Percentiles rank a stretch among this genome's conserved stretches.
Conservation (phyloP, 768 basidiomycete genomes). For the Russula compacta region DNA sequence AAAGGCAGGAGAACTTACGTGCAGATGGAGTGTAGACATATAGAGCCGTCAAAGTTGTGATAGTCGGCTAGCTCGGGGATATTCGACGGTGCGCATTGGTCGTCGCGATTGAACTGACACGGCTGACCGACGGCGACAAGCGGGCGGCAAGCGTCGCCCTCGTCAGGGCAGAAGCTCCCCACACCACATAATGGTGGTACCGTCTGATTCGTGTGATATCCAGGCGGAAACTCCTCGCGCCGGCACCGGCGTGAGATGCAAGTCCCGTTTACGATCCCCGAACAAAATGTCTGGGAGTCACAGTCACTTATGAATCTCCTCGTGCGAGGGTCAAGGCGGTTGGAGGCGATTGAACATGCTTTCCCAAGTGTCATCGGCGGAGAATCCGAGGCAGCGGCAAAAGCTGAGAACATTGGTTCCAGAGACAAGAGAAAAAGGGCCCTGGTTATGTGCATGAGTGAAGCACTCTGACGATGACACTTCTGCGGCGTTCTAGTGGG, state of each 20-base stretch:
- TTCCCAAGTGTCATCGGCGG: constrained; percentile 4
- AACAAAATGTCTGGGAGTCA: constrained; percentile 18
- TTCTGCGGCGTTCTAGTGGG: background rate
- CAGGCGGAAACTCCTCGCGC: constrained; percentile 17
- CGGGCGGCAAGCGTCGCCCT: constrained; percentile 15
- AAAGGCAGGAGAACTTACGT: constrained; percentile 6
- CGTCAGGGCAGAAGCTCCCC: constrained; percentile 19
- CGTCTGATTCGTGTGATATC: constrained; percentile 4
- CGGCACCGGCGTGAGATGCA: constrained; percentile 16
- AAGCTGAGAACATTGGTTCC: background rate
- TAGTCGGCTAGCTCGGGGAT: constrained; percentile 1
- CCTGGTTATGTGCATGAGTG: background rate
- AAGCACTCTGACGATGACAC: background rate
- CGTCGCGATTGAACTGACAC: constrained; percentile 20
- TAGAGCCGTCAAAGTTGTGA: constrained; percentile 9
- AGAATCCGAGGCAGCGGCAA: background rate
- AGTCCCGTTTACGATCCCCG: constrained; percentile 10
- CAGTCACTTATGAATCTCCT: constrained; percentile 16
- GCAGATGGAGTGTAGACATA: constrained; percentile 17
- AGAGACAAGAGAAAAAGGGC: background rate
- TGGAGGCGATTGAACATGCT: constrained; percentile 9
- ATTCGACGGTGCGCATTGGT: constrained; percentile 14
- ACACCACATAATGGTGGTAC: constrained; percentile 8
- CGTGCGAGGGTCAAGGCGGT: constrained; percentile 17
- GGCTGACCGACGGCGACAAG: constrained; percentile 11